Evolutionary conservation across 306 rosid genomes (phyloP), one percentile per base, ranked within the genome.

Genomic region (Dicorynia guianensis): DNA sequence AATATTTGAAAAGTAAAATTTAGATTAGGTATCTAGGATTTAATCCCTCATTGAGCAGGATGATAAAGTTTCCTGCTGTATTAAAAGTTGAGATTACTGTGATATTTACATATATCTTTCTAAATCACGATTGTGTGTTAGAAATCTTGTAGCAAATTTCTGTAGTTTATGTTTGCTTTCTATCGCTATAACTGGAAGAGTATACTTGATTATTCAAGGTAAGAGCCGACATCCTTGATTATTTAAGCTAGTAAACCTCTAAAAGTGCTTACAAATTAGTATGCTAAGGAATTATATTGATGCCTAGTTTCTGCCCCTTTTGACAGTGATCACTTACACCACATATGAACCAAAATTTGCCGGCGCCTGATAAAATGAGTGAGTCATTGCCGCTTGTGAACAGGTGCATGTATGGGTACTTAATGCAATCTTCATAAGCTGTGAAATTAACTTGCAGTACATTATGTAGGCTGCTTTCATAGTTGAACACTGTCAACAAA

Each of bases 381-480:
- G 68, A 63, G 73, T 64, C 69, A 64, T 79, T 71, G 55, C 82
- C 72, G 15, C 69, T 55, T 0, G 3, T 19, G 55, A 71, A 79
- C n/a, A 1, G 3, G 49, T 34, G 15, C 8, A 30, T 30, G 20
- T 70, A 70, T 0, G 82, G 68, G 44, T 71, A 40, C 78, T 43
- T 53, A 5, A 18, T 63, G 67, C 77, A 54, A 17, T 25, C 69
- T n/a, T 78, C 57, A 42, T 62, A 78, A 25, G 72, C 77, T 8
- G 19, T 63, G 49, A 8, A 46, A 47, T 65, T 58, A 19, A 64
- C 74, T 79, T 71, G 62, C n/a, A 63, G n/a, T 5, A 72, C 68
- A 63, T 56, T 34, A 30, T 71, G 60, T 14, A 34, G 36, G 15
- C 47, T 20, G 4, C 20, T 71, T 13, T 69, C 73, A 17, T 71